Conservation (phyloP, 2,329 filamentous ascomycete species). For the Pseudogymnoascus sp. region DNA sequence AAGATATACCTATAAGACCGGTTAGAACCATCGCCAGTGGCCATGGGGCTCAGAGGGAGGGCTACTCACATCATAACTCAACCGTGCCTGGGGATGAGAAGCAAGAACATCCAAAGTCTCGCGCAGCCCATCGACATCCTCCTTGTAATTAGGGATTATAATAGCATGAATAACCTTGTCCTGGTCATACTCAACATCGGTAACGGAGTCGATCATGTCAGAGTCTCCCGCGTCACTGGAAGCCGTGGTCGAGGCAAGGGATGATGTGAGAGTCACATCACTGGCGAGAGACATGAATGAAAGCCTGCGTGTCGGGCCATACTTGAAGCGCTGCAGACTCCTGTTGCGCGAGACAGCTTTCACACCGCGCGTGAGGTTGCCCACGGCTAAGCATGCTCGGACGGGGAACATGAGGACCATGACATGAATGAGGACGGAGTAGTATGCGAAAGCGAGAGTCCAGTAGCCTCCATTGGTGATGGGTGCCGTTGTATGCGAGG, state of each 20-base stretch:
- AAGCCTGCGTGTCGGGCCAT: constrained; percentile 41
- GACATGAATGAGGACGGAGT: constrained; percentile 57
- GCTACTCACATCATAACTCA: constrained; percentile 60
- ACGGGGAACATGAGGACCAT: constrained; percentile 57
- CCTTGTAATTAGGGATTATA: constrained; percentile 67
- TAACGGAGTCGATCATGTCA: constrained; percentile 42
- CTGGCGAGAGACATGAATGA: constrained; percentile 51
- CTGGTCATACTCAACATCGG: constrained; percentile 37
- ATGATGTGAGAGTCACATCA: constrained; percentile 45
- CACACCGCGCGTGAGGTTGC: constrained; percentile 47
- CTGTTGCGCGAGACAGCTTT: constrained; percentile 27
- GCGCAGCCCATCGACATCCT: constrained; percentile 59
- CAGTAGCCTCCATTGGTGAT: neutral
- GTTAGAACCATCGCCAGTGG: neutral
- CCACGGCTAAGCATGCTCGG: constrained; percentile 54
- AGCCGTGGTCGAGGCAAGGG: constrained; percentile 34
- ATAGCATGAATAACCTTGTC: constrained; percentile 54
- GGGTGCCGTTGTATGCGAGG: neutral
- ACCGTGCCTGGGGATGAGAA: constrained; percentile 55
- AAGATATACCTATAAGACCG: constrained; percentile 51
- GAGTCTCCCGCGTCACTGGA: constrained; percentile 30
- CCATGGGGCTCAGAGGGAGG: neutral
- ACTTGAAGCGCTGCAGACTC: constrained; percentile 41
- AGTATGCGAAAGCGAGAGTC: constrained; percentile 48
- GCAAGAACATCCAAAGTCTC: constrained; percentile 64